These are phyloP conservation scores for Calvatia gigantea DNA, from an alignment of 768 basidiomycete species.

Conservation along the genomic window DNA sequence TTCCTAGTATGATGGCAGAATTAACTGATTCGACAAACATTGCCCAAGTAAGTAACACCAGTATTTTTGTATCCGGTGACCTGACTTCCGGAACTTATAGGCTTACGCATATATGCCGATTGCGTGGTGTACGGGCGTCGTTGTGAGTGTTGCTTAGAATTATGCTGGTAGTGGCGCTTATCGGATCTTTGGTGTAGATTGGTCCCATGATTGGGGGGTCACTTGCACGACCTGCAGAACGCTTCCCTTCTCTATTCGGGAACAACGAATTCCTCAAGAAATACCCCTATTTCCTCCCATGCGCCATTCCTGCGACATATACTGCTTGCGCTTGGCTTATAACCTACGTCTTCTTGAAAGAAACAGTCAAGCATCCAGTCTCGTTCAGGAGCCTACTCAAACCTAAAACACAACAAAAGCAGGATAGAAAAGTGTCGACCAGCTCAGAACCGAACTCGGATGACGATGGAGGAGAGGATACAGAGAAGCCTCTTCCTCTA, in stretches of 20 bases:
- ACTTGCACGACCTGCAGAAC: constrained; percentile 44
- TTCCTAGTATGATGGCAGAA: constrained; percentile 61
- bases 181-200: constrained; percentile 3
- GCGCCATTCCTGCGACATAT: constrained; percentile 54
- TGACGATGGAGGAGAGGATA: constrained; percentile 7
- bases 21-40: constrained; percentile 72
- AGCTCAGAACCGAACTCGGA: neutral
- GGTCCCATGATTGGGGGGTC: constrained; percentile 51
- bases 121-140: constrained; percentile 38
- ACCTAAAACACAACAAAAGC: constrained; percentile 10
- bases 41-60: constrained; percentile 40
- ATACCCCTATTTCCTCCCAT: constrained; percentile 61
- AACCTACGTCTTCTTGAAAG: constrained; percentile 44
- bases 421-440: constrained; percentile 1
- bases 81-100: constrained; percentile 21
- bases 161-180: too few relatives aligned
- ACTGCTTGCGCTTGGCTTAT: constrained; percentile 44
- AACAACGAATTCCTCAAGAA: constrained; percentile 36
- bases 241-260: constrained; percentile 41
- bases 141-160: constrained; percentile 23
- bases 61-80: neutral
- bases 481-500: constrained; percentile 45
- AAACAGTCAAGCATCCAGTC: constrained; percentile 25
- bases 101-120: constrained; percentile 68
- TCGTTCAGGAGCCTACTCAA: constrained; percentile 13